Percentiles rank a stretch among this genome's conserved stretches.
phyloP scores from a whole-genome alignment of 129 eudicot species.

The Flaveria trinervia region DNA sequence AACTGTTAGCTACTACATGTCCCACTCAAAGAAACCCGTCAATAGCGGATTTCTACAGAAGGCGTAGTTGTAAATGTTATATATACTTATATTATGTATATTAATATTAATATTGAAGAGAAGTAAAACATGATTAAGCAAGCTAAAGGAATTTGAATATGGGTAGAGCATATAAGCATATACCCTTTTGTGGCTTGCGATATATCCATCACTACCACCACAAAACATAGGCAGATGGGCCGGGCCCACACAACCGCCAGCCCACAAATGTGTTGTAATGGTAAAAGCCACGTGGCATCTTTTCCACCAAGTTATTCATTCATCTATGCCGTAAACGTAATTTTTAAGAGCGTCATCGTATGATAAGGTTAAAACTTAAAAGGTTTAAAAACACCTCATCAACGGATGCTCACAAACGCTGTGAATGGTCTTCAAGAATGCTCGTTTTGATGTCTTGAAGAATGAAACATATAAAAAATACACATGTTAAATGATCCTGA shows the following conservation, averaged over 20 bases:
- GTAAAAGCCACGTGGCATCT: constrained; percentile 2
- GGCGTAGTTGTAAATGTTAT: no score
- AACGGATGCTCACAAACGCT: no score
- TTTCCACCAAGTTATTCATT: constrained; percentile 8
- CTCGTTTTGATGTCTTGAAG: no score
- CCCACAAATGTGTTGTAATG: neutral
- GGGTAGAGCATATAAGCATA: neutral
- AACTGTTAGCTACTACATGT: no score
- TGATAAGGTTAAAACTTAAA: no score
- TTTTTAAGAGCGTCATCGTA: neutral
- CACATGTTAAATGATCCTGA: no score
- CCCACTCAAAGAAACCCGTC: no score
- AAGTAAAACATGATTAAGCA: neutral
- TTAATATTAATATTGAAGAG: neutral
- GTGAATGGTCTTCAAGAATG: no score
- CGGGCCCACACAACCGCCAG: neutral
- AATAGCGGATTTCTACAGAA: no score
- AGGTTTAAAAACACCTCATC: no score
- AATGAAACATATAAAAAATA: no score
- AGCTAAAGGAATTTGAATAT: neutral
- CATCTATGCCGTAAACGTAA: neutral
- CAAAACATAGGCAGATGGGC: neutral
- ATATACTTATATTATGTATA: no score
- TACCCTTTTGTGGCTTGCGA: neutral
- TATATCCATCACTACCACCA: neutral